Base-by-base conservation (phyloP, 306 rosid species). In the Abrus pulchellus region DNA sequence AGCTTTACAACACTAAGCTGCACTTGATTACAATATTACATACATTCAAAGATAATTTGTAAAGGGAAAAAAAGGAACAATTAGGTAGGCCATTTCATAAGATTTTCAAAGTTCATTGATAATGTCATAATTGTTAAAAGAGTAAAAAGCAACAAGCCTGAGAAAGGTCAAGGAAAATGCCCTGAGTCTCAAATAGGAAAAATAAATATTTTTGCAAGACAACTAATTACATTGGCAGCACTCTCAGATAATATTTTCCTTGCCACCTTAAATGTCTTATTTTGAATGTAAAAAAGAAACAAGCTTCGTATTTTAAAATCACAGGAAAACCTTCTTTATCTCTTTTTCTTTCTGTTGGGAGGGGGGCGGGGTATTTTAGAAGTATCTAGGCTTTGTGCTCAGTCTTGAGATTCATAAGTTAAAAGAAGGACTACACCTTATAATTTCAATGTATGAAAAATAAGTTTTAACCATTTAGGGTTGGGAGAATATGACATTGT, bases 241-340 rank as follows among this genome's bases (percentile, higher is more conserved):
- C 63, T 60, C 59, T 70, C 29, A 61, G 33, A 30, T 47, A 11
- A 69, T n/a, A 70, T 53, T 55, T 54, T 62, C 7, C 75, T 5
- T 9, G 44, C 59, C 82, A 61, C 68, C 57, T 61, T 36, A 36
- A 36, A 36, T 36, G 40, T 36, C 40, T 36, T 36, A 32, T 36
- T 34, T 45, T 66, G 28, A 75, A 75, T 55, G 7, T 9, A 81
- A 44, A 52, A 77, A 33, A 36, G 34, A 83, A 48, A 36, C 69
- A 43, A 50, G 68, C 78, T 50, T 33, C 30, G 38, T 47, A 59
- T 66, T 52, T 71, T 14, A 67, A 33, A 63, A 44, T 28, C 53
- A 49, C 32, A 9, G 44, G 32, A 49, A 52, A 72, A 48, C 32
- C 62, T 8, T 20, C 68, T 48, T 32, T 33, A 28, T 72, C 65